Conservation (phyloP, 2,329 filamentous ascomycete species). For the Reticulascus tulasneorum region DNA sequence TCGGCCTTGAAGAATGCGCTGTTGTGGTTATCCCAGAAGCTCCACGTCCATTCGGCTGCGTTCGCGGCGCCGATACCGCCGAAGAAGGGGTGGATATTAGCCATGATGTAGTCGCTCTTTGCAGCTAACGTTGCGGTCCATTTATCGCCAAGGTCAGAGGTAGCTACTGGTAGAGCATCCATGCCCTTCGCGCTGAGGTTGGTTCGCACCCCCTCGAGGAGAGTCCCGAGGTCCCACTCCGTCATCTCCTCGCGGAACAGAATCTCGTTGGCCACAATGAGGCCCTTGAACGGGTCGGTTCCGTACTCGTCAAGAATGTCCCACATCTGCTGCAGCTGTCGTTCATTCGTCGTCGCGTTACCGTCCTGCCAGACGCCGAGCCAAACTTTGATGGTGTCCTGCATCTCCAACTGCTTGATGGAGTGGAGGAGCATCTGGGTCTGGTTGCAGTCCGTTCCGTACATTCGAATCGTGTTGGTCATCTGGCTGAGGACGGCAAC, state of each 20-base stretch:
- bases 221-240: conserved; percentile 53
- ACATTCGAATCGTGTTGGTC: conserved; percentile 82
- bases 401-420: conserved; percentile 68
- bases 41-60: conserved; percentile 76
- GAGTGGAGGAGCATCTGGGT: conserved; percentile 89
- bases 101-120: conserved; percentile 85
- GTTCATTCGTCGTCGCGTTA: conserved; percentile 76
- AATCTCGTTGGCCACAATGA: conserved; percentile 80
- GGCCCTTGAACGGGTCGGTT: conserved; percentile 67
- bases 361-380: conserved; percentile 88
- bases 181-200: conserved; percentile 67
- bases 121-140: conserved; percentile 70
- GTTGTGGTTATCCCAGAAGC: conserved; percentile 74
- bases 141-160: conserved; percentile 83
- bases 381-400: conserved; percentile 79
- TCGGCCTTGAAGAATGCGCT: conserved; percentile 60
- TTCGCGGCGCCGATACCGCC: conserved; percentile 65
- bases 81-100: conserved; percentile 96
- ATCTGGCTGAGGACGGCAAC: conserved; percentile 86
- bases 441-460: conserved; percentile 96
- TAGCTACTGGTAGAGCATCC: conserved; percentile 69
- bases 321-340: conserved; percentile 83
- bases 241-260: conserved; percentile 75
- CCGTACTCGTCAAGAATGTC: conserved; percentile 69
- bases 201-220: conserved; percentile 65